A percentile compares a stretch with the other conserved stretches of the same genome.
Evolutionary conservation across 768 basidiomycete species (phyloP).

Genomic region (Boletus sp.): DNA sequence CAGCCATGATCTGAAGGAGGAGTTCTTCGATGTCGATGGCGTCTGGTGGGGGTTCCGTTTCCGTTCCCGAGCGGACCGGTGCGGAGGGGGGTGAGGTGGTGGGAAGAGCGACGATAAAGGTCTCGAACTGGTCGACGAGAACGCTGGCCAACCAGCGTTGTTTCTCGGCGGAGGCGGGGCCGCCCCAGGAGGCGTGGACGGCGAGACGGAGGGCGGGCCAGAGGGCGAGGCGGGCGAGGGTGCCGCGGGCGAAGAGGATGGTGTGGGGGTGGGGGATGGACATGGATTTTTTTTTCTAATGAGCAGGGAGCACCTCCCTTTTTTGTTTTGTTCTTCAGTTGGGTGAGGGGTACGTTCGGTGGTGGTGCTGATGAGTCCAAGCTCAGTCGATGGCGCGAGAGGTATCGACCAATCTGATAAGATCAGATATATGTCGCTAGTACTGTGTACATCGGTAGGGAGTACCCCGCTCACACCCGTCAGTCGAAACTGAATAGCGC

Average conservation of each 20-base stretch:
- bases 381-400: too few relatives aligned
- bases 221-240: conserved; percentile 72
- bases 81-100: too few relatives aligned
- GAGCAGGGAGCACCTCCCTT: not conserved
- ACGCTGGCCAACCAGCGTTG: conserved; percentile 81
- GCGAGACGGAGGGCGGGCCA: conserved; percentile 90
- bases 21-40: conserved; percentile 76
- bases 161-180: conserved; percentile 66
- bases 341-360: not conserved
- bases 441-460: not conserved
- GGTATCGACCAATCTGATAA: too few relatives aligned
- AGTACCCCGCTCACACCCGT: not conserved
- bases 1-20: conserved; percentile 77
- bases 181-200: conserved; percentile 85
- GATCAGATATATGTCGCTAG: too few relatives aligned
- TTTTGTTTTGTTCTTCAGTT: not conserved
- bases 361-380: not conserved
- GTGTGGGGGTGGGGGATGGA: conserved; percentile 41
- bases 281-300: conserved; percentile 2
- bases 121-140: conserved; percentile 77
- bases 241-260: conserved; percentile 81
- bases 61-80: too few relatives aligned
- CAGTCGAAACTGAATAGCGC: not conserved
- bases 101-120: conserved; percentile 28
- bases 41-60: conserved; percentile 40